Evolutionary conservation across 305 asterid species (phyloP).

Genomic region (Euphrasia arctica): DNA sequence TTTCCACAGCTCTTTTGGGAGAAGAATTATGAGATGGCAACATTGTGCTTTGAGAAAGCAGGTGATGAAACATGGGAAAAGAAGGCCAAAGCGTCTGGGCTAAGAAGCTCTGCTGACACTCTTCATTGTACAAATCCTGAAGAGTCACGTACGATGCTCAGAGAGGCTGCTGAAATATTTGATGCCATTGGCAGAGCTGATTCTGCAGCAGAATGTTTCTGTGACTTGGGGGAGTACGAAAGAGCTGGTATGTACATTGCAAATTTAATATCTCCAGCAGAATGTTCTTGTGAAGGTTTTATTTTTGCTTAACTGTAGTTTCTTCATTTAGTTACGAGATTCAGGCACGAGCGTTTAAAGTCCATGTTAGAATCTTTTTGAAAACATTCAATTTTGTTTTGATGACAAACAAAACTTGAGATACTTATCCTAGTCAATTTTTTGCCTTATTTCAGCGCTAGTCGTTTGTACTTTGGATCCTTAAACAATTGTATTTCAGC

Average conservation of each 20-base stretch:
- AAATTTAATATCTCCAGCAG: too few species aligned
- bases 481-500: too few species aligned
- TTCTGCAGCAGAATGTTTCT: slow-evolving; percentile 70
- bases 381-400: too few species aligned
- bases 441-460: too few species aligned
- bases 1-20: slow-evolving; percentile 62
- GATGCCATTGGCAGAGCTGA: slow-evolving; percentile 48
- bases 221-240: slow-evolving; percentile 56
- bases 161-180: slow-evolving; percentile 69
- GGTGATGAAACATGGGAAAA: slow-evolving; percentile 58
- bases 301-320: too few species aligned
- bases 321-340: too few species aligned
- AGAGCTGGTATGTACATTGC: slow-evolving; percentile 43
- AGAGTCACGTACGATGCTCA: slow-evolving; percentile 40
- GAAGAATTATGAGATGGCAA: slow-evolving; percentile 65
- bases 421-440: too few species aligned
- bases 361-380: too few species aligned
- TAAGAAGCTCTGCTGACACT: slow-evolving; percentile 47
- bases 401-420: too few species aligned
- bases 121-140: slow-evolving; percentile 42
- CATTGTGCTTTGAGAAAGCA: slow-evolving; percentile 68
- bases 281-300: too few species aligned
- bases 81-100: slow-evolving; percentile 60
- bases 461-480: too few species aligned
- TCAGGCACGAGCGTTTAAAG: too few species aligned